Percentiles rank a stretch among this genome's conserved stretches.
Evolutionary conservation across 2,329 filamentous ascomycete species (phyloP).

Genomic region (Colletotrichum neosansevieriae): DNA sequence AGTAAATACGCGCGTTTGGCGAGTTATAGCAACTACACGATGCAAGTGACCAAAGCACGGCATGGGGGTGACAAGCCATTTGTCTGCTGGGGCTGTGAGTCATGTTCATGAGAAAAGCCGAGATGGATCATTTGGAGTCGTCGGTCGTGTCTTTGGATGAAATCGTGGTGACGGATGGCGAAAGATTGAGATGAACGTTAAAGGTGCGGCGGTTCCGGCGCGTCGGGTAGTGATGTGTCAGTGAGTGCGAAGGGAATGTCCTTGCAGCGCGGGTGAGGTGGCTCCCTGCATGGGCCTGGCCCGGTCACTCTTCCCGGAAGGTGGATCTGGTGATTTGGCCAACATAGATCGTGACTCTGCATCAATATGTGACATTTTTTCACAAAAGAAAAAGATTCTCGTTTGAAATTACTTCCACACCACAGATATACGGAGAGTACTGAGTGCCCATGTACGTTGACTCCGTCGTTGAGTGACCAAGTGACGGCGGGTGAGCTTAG

Average conservation of each 20-base stretch:
- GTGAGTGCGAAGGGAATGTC: slow-evolving; percentile 21
- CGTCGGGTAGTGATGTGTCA: slow-evolving; percentile 18
- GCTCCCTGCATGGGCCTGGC: not conserved
- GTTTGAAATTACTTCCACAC: too few species aligned
- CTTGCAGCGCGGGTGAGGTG: slow-evolving; percentile 10
- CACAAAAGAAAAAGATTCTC: too few species aligned
- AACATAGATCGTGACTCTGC: not conserved
- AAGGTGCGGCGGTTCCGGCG: not conserved
- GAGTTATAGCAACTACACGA: too few species aligned
- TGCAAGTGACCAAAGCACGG: too few species aligned
- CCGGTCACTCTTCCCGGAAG: not conserved
- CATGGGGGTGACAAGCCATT: too few species aligned
- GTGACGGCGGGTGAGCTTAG: too few species aligned
- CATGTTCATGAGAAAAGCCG: not conserved
- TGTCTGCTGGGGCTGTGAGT: not conserved
- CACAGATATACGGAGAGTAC: not conserved
- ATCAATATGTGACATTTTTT: too few species aligned
- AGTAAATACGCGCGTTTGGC: too few species aligned
- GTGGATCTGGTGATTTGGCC: slow-evolving; percentile 1
- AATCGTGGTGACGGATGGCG: not conserved
- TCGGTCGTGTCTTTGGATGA: not conserved
- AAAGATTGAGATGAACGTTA: not conserved
- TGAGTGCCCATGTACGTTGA: not conserved
- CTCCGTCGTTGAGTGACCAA: too few species aligned
- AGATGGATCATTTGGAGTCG: not conserved